These are phyloP conservation scores for Gracilaria gracilis DNA, from an alignment of 23 red algal species.

Conservation along the genomic window DNA sequence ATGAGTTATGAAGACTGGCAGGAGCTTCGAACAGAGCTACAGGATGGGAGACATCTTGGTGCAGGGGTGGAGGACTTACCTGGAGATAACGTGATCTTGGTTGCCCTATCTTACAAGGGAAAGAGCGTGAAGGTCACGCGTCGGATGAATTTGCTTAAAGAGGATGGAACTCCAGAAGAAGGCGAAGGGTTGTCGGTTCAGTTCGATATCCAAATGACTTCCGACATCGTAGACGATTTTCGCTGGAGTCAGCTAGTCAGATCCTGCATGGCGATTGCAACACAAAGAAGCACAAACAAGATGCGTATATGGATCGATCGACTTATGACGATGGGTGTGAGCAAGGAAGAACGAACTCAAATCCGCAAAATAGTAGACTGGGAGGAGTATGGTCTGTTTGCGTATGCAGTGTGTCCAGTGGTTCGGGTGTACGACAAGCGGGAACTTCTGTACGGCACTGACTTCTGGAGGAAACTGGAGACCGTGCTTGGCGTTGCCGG, in stretches of 20 bases:
- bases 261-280: not conserved
- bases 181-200: not conserved
- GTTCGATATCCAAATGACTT: not conserved
- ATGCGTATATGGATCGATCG: conserved; percentile 8
- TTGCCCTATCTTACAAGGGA: conserved; percentile 15
- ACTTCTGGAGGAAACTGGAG: conserved; percentile 9
- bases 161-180: not conserved
- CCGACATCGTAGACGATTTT: not conserved
- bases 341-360: not conserved
- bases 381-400: not conserved
- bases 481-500: conserved; percentile 16
- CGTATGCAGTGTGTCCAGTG: conserved; percentile 8
- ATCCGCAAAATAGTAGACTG: not conserved
- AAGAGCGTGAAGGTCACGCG: conserved; percentile 9
- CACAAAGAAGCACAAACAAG: not conserved
- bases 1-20: not conserved
- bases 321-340: not conserved
- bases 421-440: not conserved
- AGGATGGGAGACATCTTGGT: not conserved
- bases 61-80: not conserved
- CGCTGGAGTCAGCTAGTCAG: not conserved
- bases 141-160: not conserved
- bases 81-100: not conserved
- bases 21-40: not conserved
- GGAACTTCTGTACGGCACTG: not conserved